Conservation (phyloP, 441 rosid species). For the Eruca vesicaria region DNA sequence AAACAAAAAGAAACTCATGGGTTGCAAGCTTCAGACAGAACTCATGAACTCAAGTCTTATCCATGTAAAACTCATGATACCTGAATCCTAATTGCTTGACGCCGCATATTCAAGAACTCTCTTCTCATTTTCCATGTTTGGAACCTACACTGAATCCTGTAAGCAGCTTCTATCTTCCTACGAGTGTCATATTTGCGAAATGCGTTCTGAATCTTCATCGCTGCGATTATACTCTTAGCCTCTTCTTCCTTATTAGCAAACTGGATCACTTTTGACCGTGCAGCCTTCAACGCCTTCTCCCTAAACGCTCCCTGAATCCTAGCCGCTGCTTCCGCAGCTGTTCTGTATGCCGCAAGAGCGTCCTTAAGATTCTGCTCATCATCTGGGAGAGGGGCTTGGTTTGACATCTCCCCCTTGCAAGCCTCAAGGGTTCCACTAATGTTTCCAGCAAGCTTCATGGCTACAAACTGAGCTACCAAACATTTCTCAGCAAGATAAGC, state of each 20-base stretch:
- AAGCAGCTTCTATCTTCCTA: conserved; percentile 86
- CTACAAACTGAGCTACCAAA: conserved; percentile 74
- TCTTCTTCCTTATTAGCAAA: conserved; percentile 67
- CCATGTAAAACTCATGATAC: conserved; percentile 88
- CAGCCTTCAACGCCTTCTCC: conserved; percentile 65
- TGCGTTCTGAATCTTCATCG: conserved; percentile 93
- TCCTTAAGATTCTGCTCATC: conserved; percentile 77
- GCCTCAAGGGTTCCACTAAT: conserved; percentile 65
- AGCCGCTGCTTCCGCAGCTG: conserved; percentile 92
- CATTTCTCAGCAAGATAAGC: conserved; percentile 89
- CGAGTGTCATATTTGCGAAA: conserved; percentile 67
- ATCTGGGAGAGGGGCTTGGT: conserved; percentile 43
- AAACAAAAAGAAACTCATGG: not conserved
- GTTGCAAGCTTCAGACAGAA: conserved; percentile 9
- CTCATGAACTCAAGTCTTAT: conserved; percentile 16
- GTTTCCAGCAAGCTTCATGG: conserved; percentile 90
- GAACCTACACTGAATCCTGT: conserved; percentile 76
- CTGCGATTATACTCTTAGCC: conserved; percentile 74
- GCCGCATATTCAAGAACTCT: conserved; percentile 75
- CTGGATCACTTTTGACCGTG: conserved; percentile 49
- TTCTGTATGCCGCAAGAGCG: conserved; percentile 75
- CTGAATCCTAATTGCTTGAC: conserved; percentile 76
- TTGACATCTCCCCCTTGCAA: conserved; percentile 36
- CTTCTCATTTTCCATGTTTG: conserved; percentile 80
- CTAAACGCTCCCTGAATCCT: conserved; percentile 86